Conservation (phyloP, 2,329 filamentous ascomycete genomes). For the Claviceps fusiformis region DNA sequence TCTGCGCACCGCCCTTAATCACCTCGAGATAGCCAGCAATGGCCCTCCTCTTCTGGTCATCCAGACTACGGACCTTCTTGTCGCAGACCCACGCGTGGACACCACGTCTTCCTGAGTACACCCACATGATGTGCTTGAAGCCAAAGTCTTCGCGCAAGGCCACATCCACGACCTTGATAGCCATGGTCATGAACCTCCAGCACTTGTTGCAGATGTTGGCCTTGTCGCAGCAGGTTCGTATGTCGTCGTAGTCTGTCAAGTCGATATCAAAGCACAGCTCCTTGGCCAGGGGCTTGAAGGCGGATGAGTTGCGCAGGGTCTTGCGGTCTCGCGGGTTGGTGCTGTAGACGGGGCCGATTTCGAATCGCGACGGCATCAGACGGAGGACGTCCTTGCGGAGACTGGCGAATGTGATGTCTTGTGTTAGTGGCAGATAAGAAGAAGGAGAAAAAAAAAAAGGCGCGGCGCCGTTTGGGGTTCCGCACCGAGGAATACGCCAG, state of each 20-base stretch:
- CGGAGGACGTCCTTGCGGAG: conserved; percentile 84
- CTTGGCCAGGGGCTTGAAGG: conserved; percentile 80
- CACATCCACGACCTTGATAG: conserved; percentile 81
- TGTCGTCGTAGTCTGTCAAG: conserved; percentile 95
- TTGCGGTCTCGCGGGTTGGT: conserved; percentile 92
- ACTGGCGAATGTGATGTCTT: conserved; percentile 23
- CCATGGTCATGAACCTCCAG: conserved; percentile 97
- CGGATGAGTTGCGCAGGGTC: conserved; percentile 61
- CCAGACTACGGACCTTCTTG: conserved; percentile 66
- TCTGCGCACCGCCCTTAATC: conserved; percentile 72
- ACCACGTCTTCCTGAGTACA: conserved; percentile 92
- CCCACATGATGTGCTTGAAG: conserved; percentile 94
- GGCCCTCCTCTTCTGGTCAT: conserved; percentile 72
- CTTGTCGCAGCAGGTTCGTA: conserved; percentile 87
- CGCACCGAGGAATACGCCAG: not conserved
- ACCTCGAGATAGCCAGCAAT: conserved; percentile 85
- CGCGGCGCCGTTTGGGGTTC: no score
- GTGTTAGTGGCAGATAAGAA: conserved; percentile 2
- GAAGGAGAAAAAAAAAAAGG: no score
- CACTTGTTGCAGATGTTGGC: conserved; percentile 89
- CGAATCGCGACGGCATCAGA: conserved; percentile 84
- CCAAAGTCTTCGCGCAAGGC: conserved; percentile 89
- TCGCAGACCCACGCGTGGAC: conserved; percentile 98
- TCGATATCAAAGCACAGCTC: conserved; percentile 99
- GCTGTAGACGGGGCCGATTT: conserved; percentile 95